Conservation (phyloP, 805 yeast genomes). For the Nakazawaea wickerhamii region DNA sequence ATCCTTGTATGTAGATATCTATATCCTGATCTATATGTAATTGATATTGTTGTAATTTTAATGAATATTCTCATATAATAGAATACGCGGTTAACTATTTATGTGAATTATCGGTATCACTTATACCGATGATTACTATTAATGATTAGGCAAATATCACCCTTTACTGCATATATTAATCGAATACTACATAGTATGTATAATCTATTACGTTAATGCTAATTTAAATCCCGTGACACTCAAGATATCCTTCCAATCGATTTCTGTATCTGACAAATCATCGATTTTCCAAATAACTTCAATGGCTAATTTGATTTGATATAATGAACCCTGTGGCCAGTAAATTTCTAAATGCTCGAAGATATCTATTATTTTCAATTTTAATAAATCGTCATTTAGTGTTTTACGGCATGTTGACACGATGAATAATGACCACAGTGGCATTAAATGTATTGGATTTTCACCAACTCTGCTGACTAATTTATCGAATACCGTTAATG, state of each 20-base stretch:
- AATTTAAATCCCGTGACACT: conserved; percentile 20
- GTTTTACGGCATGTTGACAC: conserved; percentile 17
- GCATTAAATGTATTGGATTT: conserved; percentile 14
- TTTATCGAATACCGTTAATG: not conserved
- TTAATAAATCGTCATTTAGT: conserved; percentile 15
- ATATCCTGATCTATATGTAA: no score
- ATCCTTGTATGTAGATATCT: no score
- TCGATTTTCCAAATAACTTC: conserved; percentile 25
- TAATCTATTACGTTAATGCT: conserved; percentile 23
- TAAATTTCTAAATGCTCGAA: conserved; percentile 17
- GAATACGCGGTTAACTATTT: no score
- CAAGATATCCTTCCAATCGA: conserved; percentile 26
- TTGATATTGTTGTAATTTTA: no score
- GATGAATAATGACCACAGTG: conserved; percentile 28
- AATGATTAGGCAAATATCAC: no score
- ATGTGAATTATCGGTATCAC: no score
- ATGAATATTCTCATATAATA: no score
- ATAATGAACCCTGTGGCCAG: conserved; percentile 25
- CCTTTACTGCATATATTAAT: no score
- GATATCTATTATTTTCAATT: conserved; percentile 18
- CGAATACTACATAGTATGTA: no score
- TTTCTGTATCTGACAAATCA: conserved; percentile 16
- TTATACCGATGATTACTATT: no score
- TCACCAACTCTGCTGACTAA: conserved; percentile 11
- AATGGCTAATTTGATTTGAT: conserved; percentile 20